A percentile compares a stretch with the other conserved stretches of the same genome.
Evolutionary conservation across 768 basidiomycete species (phyloP).

Genomic region (Strobilomyces confusus): DNA sequence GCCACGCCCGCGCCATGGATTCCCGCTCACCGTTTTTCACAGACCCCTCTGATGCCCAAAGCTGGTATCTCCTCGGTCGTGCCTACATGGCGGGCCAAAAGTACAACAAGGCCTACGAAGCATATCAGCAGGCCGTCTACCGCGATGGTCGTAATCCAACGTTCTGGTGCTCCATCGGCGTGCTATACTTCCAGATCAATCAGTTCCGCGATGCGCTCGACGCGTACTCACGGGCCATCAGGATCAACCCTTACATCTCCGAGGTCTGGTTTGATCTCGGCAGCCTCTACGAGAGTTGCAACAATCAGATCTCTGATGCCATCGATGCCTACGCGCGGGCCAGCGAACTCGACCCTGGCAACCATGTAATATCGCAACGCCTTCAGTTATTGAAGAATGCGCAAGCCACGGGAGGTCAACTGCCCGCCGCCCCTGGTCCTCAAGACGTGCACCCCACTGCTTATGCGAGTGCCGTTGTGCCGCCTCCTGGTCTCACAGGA

Average conservation of each 20-base stretch:
- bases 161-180: constrained; percentile 99
- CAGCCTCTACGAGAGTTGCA: constrained; percentile 95
- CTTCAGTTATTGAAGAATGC: constrained; percentile 75
- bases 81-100: constrained; percentile 99
- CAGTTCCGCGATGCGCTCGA: constrained; percentile 98
- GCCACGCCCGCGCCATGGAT: neutral
- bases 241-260: constrained; percentile 96
- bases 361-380: constrained; percentile 77
- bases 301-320: constrained; percentile 97
- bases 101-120: constrained; percentile 99
- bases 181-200: constrained; percentile 99
- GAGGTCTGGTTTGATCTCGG: constrained; percentile 88
- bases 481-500: constrained; percentile 64
- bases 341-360: constrained; percentile 86
- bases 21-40: neutral
- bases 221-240: constrained; percentile 97
- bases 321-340: constrained; percentile 98
- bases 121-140: constrained; percentile 98
- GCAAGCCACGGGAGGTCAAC: constrained; percentile 65
- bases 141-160: constrained; percentile 98
- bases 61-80: constrained; percentile 97
- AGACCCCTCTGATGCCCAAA: constrained; percentile 96
- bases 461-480: constrained; percentile 75
- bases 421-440: constrained; percentile 87
- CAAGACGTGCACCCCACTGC: constrained; percentile 96